Evolutionary conservation across 805 yeast species (phyloP).

Genomic region (Cephaloascus albidus): DNA sequence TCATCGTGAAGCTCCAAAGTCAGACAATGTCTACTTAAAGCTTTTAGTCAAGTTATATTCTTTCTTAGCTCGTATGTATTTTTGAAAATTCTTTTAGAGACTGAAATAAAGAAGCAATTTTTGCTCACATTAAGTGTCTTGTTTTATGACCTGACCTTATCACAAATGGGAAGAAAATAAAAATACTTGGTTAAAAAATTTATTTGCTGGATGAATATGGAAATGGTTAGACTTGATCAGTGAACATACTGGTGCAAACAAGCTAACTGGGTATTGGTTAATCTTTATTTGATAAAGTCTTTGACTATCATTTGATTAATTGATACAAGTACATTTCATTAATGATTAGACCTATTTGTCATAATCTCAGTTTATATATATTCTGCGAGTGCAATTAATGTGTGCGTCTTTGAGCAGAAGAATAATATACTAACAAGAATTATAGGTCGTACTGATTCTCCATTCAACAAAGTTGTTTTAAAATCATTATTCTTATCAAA

Average conservation of each 20-base stretch:
- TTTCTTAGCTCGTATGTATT: slow-evolving; percentile 96
- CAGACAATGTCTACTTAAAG: slow-evolving; percentile 98
- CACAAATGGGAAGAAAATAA: too few species aligned
- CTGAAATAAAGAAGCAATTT: neutral
- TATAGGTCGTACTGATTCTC: slow-evolving; percentile 94
- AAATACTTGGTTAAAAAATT: too few species aligned
- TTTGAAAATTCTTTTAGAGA: slow-evolving; percentile 6
- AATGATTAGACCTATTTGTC: too few species aligned
- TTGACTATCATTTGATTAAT: too few species aligned
- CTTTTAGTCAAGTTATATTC: slow-evolving; percentile 96
- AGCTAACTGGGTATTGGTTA: neutral
- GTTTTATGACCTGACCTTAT: too few species aligned
- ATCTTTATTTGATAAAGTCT: too few species aligned
- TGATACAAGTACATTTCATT: neutral
- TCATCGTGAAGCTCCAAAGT: slow-evolving; percentile 99
- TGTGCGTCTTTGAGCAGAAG: slow-evolving; percentile 33
- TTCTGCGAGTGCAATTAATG: slow-evolving; percentile 6
- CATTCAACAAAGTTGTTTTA: slow-evolving; percentile 96
- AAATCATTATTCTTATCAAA: slow-evolving; percentile 93
- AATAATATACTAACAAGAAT: slow-evolving; percentile 23
- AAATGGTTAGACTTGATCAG: neutral
- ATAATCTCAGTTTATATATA: too few species aligned
- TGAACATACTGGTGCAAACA: neutral
- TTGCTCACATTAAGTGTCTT: too few species aligned
- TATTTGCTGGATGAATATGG: neutral